Conservation (phyloP, 768 basidiomycete genomes). For the Russula vinacea region DNA sequence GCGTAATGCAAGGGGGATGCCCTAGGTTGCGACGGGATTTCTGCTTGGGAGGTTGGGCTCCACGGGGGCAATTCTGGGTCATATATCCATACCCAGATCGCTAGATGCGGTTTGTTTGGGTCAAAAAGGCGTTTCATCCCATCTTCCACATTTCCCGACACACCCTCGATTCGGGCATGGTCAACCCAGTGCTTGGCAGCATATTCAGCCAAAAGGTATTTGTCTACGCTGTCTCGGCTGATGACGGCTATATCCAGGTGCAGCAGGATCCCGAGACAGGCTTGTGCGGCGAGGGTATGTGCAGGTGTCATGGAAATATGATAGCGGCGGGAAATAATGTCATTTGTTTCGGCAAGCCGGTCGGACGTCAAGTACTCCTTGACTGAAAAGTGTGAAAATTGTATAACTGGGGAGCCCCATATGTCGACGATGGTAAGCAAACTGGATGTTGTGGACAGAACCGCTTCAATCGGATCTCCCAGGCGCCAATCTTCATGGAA, state of each 20-base stretch:
- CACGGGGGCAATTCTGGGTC: background rate
- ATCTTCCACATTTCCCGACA: background rate
- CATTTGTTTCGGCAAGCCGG: background rate
- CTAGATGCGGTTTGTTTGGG: background rate
- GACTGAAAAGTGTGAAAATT: conserved; percentile 11
- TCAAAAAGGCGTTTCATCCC: background rate
- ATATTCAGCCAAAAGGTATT: background rate
- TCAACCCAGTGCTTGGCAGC: conserved; percentile 4
- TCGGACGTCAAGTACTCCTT: conserved; percentile 3
- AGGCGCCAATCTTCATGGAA: background rate
- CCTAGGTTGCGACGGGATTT: background rate
- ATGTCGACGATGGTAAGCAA: background rate
- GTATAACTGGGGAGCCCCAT: background rate
- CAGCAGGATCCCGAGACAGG: background rate
- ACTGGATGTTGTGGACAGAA: background rate
- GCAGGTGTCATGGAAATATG: background rate
- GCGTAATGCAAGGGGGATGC: background rate
- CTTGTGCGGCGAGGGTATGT: background rate
- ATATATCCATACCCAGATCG: background rate
- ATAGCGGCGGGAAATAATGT: background rate
- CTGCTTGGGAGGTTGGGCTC: background rate
- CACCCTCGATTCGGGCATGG: background rate
- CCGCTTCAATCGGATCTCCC: background rate
- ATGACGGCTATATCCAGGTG: background rate
- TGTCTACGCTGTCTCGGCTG: background rate